These are phyloP conservation scores for Aspergillus cavernicola DNA, from an alignment of 495 filamentous ascomycete species.

Conservation along the genomic window DNA sequence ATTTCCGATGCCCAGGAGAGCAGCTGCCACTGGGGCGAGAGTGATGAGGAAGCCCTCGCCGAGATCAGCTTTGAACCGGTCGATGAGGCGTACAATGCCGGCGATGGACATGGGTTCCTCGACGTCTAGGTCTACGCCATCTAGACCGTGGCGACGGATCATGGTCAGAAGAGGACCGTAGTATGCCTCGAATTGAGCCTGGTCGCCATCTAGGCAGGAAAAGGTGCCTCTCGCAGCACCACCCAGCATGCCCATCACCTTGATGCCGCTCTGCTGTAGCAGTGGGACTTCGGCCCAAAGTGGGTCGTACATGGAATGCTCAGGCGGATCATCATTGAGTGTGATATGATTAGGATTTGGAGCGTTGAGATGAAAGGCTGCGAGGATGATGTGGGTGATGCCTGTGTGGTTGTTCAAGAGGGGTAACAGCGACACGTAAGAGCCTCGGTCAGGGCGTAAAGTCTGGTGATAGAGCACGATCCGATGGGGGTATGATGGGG, in stretches of 20 bases:
- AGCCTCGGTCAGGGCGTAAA: slow-evolving; percentile 46
- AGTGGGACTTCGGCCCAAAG: slow-evolving; percentile 70
- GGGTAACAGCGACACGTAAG: slow-evolving; percentile 66
- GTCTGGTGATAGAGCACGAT: slow-evolving; percentile 75
- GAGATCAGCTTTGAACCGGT: slow-evolving; percentile 67
- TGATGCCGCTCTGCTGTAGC: slow-evolving; percentile 62
- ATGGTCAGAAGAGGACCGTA: slow-evolving; percentile 62
- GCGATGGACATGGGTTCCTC: slow-evolving; percentile 70
- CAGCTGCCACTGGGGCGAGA: slow-evolving; percentile 73
- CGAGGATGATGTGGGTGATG: slow-evolving; percentile 74
- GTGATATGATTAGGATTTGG: slow-evolving; percentile 51
- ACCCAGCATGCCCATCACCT: slow-evolving; percentile 77
- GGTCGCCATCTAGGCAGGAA: slow-evolving; percentile 55
- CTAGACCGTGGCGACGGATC: slow-evolving; percentile 52
- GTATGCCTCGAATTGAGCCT: slow-evolving; percentile 58
- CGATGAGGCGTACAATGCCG: slow-evolving; percentile 69
- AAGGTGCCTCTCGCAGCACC: slow-evolving; percentile 73
- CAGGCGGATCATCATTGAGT: slow-evolving; percentile 70
- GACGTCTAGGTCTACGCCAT: slow-evolving; percentile 81
- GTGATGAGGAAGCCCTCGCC: slow-evolving; percentile 70
- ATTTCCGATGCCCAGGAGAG: slow-evolving; percentile 55
- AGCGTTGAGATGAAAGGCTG: slow-evolving; percentile 76
- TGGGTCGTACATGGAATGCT: slow-evolving; percentile 49
- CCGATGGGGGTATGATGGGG: slow-evolving; percentile 32
- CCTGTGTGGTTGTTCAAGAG: slow-evolving; percentile 56